Conservation (phyloP, 345 rosid genomes). For the Pistacia integerrima region DNA sequence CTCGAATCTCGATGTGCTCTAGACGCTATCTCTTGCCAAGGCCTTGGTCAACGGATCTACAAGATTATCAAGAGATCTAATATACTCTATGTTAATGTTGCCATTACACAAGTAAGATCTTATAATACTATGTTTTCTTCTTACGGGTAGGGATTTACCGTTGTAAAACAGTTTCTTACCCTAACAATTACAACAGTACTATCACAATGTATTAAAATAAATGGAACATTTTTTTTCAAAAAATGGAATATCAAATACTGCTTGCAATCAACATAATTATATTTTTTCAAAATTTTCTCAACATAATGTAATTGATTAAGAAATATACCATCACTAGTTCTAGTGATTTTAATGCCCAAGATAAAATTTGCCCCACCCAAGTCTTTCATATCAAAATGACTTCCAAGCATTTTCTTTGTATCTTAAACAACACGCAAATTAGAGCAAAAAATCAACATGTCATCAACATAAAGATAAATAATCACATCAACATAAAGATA, state of each 20-base stretch:
- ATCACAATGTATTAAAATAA: not conserved
- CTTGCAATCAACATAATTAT: not conserved
- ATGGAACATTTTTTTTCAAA: not conserved
- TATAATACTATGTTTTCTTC: not conserved
- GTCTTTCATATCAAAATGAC: no score
- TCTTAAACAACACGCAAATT: no score
- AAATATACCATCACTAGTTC: not conserved
- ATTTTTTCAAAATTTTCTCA: not conserved
- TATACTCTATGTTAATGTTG: no score
- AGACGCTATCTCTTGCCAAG: not conserved
- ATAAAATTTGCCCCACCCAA: no score
- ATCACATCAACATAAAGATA: no score
- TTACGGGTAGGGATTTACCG: no score
- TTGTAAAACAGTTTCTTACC: no score
- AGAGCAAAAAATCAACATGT: no score
- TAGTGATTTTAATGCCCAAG: not conserved
- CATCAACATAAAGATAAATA: no score
- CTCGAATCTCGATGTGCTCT: not conserved
- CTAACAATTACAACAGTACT: no score
- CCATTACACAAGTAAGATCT: not conserved
- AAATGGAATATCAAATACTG: not conserved
- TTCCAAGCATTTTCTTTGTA: no score
- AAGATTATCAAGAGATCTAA: no score
- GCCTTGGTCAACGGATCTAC: not conserved
- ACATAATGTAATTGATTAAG: not conserved